A percentile compares a stretch with the other conserved stretches of the same genome.
Evolutionary conservation across 306 rosid genomes (phyloP).

Genomic region (Cicer cuneatum): DNA sequence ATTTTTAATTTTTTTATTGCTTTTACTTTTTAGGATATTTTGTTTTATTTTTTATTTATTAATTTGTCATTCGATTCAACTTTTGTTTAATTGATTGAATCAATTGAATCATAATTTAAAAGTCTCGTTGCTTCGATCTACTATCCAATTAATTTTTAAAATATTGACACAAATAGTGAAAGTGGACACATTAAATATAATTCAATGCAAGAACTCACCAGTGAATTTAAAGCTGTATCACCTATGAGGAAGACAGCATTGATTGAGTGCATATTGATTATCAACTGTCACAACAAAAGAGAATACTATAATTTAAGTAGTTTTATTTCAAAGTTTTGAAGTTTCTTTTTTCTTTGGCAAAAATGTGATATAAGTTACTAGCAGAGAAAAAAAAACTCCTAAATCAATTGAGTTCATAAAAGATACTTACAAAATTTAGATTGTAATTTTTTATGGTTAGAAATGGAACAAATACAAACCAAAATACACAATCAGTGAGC

Average conservation of each 20-base stretch:
- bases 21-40: no score
- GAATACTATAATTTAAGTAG: slow-evolving; percentile 4
- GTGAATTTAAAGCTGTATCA: slow-evolving; percentile 76
- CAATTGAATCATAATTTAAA: no score
- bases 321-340: neutral
- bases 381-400: neutral
- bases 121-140: no score
- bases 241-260: slow-evolving; percentile 92
- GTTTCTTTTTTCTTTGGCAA: neutral
- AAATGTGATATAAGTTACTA: neutral
- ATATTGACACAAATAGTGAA: neutral
- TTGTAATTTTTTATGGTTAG: slow-evolving; percentile 84
- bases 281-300: slow-evolving; percentile 61
- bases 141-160: no score
- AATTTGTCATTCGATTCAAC: no score
- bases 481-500: slow-evolving; percentile 92
- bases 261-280: slow-evolving; percentile 81
- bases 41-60: no score
- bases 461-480: slow-evolving; percentile 93
- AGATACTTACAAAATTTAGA: slow-evolving; percentile 77
- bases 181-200: slow-evolving; percentile 34
- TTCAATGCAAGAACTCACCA: slow-evolving; percentile 62
- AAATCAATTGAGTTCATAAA: slow-evolving; percentile 15
- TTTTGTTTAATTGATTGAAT: no score
- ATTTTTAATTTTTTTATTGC: no score